These are phyloP conservation scores for Cardamine occulta DNA, from an alignment of 345 rosid species.

Conservation along the genomic window DNA sequence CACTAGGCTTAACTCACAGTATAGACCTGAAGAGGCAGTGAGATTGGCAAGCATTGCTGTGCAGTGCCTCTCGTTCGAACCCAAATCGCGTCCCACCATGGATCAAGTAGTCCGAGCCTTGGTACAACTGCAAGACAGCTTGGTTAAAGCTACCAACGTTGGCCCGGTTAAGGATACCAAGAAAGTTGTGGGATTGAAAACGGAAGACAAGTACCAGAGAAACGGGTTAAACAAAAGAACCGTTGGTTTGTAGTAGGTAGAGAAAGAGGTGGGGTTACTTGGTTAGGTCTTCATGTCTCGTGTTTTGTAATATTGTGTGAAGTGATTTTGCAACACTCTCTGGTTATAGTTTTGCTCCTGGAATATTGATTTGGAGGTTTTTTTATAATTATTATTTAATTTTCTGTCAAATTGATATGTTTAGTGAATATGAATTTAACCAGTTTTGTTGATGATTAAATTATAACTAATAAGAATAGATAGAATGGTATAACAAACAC, in stretches of 20 bases:
- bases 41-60: constrained; percentile 68
- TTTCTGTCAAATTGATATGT: background rate
- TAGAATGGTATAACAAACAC: background rate
- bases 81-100: constrained; percentile 78
- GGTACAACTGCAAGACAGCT: constrained; percentile 58
- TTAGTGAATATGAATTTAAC: background rate
- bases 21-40: constrained; percentile 60
- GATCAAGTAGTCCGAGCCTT: constrained; percentile 70
- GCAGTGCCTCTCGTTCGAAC: constrained; percentile 69
- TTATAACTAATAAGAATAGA: background rate
- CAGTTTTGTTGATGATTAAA: background rate
- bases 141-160: constrained; percentile 18
- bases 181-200: constrained; percentile 22
- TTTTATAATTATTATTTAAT: too few species aligned
- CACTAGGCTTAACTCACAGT: constrained; percentile 72
- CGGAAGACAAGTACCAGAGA: constrained; percentile 21
- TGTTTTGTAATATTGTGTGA: constrained; percentile 35
- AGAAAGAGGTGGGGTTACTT: constrained; percentile 5
- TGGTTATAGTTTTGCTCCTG: constrained; percentile 27
- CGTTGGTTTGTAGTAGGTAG: constrained; percentile 30
- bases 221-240: constrained; percentile 22
- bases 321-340: constrained; percentile 14
- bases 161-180: constrained; percentile 34
- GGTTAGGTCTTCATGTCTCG: constrained; percentile 31
- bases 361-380: constrained; percentile 4